phyloP scores from a whole-genome alignment of 306 rosid genomes.

The Spatholobus suberectus region DNA sequence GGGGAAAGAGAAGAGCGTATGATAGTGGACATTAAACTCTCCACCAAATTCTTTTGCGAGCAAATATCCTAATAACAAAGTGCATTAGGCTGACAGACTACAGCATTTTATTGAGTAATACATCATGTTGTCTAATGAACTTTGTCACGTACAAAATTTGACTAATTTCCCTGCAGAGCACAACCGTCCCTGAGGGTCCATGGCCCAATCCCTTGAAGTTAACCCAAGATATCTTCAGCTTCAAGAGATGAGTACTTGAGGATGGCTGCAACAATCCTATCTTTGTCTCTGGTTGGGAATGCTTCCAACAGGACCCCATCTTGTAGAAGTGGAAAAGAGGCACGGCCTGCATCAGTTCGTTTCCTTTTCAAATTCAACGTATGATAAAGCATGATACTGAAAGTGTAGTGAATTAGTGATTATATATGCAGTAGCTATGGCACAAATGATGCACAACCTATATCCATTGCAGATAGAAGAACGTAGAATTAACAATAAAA shows the following conservation, averaged over 20 bases:
- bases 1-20: neutral
- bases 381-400: slow-evolving; percentile 10
- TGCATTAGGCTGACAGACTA: neutral
- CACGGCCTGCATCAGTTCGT: slow-evolving; percentile 72
- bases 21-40: slow-evolving; percentile 13
- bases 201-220: slow-evolving; percentile 10
- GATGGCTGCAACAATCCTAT: slow-evolving; percentile 73
- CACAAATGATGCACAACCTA: slow-evolving; percentile 21
- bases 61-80: slow-evolving; percentile 20
- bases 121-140: slow-evolving; percentile 32
- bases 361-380: slow-evolving; percentile 24
- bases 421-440: neutral
- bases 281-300: slow-evolving; percentile 93
- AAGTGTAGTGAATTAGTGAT: neutral
- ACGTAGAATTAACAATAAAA: slow-evolving; percentile 16
- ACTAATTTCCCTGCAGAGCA: neutral
- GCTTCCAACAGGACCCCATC: slow-evolving; percentile 86
- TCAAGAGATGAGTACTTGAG: slow-evolving; percentile 70
- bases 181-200: neutral
- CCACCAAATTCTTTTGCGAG: neutral
- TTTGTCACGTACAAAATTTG: neutral
- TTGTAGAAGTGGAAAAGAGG: slow-evolving; percentile 97
- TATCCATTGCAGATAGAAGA: neutral
- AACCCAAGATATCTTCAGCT: slow-evolving; percentile 49
- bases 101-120: slow-evolving; percentile 6